Evolutionary conservation across 169 alveolate species (phyloP).

Genomic region (Perkinsus chesapeaki): DNA sequence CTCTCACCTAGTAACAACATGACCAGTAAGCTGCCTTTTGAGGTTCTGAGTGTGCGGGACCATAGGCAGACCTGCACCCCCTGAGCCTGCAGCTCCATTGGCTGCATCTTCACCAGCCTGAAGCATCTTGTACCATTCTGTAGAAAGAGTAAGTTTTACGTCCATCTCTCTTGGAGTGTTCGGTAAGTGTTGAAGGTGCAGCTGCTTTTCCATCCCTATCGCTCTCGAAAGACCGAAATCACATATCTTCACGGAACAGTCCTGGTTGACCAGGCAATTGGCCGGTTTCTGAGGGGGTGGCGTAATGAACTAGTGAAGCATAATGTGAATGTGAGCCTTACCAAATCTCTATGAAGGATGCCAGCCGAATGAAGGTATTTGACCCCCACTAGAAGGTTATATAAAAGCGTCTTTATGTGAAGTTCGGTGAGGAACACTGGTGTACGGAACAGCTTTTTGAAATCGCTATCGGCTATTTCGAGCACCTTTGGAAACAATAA

Average conservation of each 20-base stretch:
- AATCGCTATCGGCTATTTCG: conserved; percentile 95
- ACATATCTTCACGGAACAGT: conserved; percentile 94
- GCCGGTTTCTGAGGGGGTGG: conserved; percentile 94
- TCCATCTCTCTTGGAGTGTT: conserved; percentile 23
- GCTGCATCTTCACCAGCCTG: neutral
- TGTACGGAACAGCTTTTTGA: conserved; percentile 79
- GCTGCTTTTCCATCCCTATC: neutral
- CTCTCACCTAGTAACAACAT: conserved; percentile 79
- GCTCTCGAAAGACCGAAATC: conserved; percentile 93
- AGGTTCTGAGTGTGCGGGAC: conserved; percentile 46
- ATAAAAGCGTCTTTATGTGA: conserved; percentile 82
- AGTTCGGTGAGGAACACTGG: conserved; percentile 84
- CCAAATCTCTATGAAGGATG: conserved; percentile 51
- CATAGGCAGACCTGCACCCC: conserved; percentile 11
- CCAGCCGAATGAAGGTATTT: conserved; percentile 90
- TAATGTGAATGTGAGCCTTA: neutral
- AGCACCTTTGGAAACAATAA: conserved; percentile 18
- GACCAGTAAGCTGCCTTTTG: conserved; percentile 93
- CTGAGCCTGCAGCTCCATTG: neutral
- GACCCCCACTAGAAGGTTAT: conserved; percentile 86
- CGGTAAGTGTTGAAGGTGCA: conserved; percentile 17
- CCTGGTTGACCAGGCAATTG: conserved; percentile 91
- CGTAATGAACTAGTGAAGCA: neutral
- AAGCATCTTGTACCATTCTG: no score
- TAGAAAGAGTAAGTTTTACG: no score